Evolutionary conservation across 352 stramenopile genomes (phyloP).

Genomic region (Pythium folliculosum): DNA sequence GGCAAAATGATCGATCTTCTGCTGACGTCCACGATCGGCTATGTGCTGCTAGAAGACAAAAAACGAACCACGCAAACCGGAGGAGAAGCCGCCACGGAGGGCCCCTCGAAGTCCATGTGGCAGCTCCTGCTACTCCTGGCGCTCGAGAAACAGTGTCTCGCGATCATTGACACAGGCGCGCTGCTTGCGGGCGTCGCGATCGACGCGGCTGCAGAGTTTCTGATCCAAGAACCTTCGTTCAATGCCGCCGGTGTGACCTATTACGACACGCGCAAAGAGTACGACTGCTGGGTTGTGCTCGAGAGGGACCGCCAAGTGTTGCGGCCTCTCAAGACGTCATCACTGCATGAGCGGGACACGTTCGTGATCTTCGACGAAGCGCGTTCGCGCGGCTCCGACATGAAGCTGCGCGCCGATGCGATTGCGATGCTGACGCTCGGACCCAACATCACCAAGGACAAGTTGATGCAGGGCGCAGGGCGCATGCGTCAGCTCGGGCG

Average conservation of each 20-base stretch:
- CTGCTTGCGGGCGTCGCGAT: constrained; percentile 70
- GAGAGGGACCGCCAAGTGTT: constrained; percentile 50
- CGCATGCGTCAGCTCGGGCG: constrained; percentile 79
- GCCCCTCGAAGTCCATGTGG: constrained; percentile 33
- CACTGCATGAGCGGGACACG: constrained; percentile 72
- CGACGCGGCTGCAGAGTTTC: constrained; percentile 49
- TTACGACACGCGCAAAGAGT: constrained; percentile 57
- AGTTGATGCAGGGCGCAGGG: constrained; percentile 90
- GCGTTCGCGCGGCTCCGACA: constrained; percentile 81
- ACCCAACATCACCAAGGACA: constrained; percentile 88
- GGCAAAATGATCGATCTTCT: constrained; percentile 86
- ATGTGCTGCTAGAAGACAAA: constrained; percentile 30
- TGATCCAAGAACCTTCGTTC: constrained; percentile 38
- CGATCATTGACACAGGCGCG: constrained; percentile 85
- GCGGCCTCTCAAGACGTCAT: constrained; percentile 53
- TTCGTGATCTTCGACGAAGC: constrained; percentile 93
- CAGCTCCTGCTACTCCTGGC: constrained; percentile 46
- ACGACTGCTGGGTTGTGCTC: constrained; percentile 76
- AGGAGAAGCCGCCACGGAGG: background rate
- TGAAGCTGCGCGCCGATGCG: constrained; percentile 76
- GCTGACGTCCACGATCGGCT: constrained; percentile 38
- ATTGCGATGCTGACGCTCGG: constrained; percentile 82
- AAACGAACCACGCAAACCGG: constrained; percentile 19
- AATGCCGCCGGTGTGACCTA: constrained; percentile 68
- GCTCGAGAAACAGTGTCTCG: constrained; percentile 45